Evolutionary conservation across 2,329 filamentous ascomycete species (phyloP), one percentile per base, ranked within the genome.

Genomic region (Ophiostoma sp.): DNA sequence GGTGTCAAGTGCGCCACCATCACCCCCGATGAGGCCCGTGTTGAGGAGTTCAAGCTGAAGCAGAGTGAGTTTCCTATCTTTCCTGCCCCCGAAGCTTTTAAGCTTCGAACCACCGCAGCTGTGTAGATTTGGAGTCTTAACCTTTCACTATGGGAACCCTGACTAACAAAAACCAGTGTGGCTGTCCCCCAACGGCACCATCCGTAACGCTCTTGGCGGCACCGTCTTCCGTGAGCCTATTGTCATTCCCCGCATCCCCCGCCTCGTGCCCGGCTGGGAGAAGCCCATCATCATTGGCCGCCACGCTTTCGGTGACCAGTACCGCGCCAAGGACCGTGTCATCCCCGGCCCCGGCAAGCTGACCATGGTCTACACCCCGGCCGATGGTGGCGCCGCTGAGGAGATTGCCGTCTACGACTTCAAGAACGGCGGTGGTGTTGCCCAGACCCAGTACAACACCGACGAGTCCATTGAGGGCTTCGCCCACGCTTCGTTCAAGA

Each of bases 1-100:
- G 96, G 95, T 84, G 94, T 99, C 86, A 99, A 99, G 89, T 99
- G 96, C 84, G 96, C 96, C 77, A 99, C 96, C 82, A 99, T 99
- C 86, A 99, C 96, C 59, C 96, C 96, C 52, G 96, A 99, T 82
- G 96, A 99, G 89, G 92, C 90, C 77, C 92, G 96, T 82, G 95
- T 99, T 39, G 89, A 98, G 87, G 96, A 98, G 85, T 99, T 98
- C 85, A 95, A 98, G 82, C 89, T 99, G 79, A 99, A 98, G 92
- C 91, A 98, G 87, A 98, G 92, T 95, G 85, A 83, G 91, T 83
- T 17, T 33, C 19, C 31, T 22, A n/a, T 55, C 12, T 45, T 45
- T 45, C 25, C n/a, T 25, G 25, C 50, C 50, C 25, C 22, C n/a
- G n/a, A 22, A 55, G 50, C 50, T 17, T 45, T 36, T 45, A 59